phyloP scores from a whole-genome alignment of 2,329 filamentous ascomycete species.

The Mycosphaerella sp. region DNA sequence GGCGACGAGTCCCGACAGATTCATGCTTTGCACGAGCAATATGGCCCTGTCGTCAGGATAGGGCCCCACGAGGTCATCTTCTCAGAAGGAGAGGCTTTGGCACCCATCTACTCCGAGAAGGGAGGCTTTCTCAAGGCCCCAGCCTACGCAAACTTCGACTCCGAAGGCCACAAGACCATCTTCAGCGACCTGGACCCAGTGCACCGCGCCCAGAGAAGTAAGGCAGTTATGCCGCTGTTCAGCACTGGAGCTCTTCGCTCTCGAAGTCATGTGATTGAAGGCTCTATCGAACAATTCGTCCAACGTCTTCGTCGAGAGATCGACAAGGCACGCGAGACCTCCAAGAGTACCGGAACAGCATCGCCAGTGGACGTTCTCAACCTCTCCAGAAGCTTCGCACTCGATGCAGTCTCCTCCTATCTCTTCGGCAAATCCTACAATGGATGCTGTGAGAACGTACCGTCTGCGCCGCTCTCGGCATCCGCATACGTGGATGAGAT shows the following conservation, averaged over 20 bases:
- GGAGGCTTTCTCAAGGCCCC: conserved; percentile 51
- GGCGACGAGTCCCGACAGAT: conserved; percentile 29
- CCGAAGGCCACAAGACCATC: conserved; percentile 50
- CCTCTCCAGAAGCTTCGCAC: conserved; percentile 44
- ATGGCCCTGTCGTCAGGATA: conserved; percentile 66
- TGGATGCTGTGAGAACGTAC: conserved; percentile 37
- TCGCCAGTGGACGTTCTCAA: conserved; percentile 46
- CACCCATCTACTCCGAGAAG: conserved; percentile 47
- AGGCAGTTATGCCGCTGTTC: conserved; percentile 48
- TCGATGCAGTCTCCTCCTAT: conserved; percentile 52
- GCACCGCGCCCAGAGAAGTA: conserved; percentile 42
- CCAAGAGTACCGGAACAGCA: conserved; percentile 23
- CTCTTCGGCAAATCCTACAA: conserved; percentile 50
- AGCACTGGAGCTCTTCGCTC: conserved; percentile 43
- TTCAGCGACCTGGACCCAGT: conserved; percentile 45
- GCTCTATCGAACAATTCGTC: conserved; percentile 41
- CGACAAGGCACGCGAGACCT: conserved; percentile 13
- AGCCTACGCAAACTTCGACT: conserved; percentile 52
- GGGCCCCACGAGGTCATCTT: conserved; percentile 60
- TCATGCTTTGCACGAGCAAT: conserved; percentile 50
- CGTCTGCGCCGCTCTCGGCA: conserved; percentile 34
- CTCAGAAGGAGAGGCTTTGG: conserved; percentile 42
- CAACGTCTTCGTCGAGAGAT: conserved; percentile 37
- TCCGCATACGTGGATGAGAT: conserved; percentile 50
- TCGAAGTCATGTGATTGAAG: conserved; percentile 36